These are phyloP conservation scores for Thraustochytrium striatum DNA, from an alignment of 352 stramenopile species.

Conservation along the genomic window DNA sequence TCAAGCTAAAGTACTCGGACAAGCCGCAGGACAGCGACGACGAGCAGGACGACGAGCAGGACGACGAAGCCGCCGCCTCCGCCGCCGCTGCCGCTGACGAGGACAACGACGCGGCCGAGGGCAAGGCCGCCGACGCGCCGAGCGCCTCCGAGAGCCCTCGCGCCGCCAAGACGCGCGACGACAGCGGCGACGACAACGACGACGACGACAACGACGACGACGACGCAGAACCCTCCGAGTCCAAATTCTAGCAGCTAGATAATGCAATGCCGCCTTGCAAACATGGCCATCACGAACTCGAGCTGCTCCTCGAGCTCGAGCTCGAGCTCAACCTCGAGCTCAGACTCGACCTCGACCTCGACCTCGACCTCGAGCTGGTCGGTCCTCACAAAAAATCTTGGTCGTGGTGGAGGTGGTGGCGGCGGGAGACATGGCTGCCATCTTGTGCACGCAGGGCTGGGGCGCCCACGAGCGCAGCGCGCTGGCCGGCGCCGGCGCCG, in stretches of 20 bases:
- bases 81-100: background rate
- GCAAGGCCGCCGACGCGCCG: background rate
- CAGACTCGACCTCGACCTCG: no score
- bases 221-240: background rate
- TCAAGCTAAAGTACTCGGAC: conserved; percentile 29
- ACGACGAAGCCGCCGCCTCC: background rate
- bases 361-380: no score
- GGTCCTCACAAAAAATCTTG: no score
- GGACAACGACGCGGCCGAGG: background rate
- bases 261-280: background rate
- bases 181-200: background rate
- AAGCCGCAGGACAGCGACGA: conserved; percentile 32
- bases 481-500: background rate
- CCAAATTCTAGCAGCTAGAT: background rate
- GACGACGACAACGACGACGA: background rate
- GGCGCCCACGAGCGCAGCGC: background rate
- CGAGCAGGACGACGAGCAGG: conserved; percentile 1
- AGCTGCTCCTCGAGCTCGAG: no score
- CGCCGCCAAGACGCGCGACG: background rate
- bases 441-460: no score
- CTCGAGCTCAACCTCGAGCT: no score
- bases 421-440: no score
- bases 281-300: background rate
- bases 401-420: no score
- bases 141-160: background rate